A percentile compares a stretch with the other conserved stretches of the same genome.
Conservation (phyloP, 208 protist genomes). For the Spongospora subterranea region DNA sequence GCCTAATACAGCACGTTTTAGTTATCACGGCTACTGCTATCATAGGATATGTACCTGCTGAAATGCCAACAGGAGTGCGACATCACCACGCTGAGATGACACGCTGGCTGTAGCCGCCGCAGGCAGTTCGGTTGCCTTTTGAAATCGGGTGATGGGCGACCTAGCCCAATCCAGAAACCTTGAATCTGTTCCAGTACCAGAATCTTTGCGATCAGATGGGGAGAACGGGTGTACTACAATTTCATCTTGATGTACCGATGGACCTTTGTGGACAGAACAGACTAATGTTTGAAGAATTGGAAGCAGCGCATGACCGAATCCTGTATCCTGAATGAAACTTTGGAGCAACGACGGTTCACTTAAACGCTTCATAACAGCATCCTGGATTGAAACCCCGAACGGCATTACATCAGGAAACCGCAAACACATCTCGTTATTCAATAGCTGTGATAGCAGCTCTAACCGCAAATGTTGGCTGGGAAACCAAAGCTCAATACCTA, state of each 20-base stretch:
- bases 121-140: not conserved
- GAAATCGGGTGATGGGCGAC: not conserved
- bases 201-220: slow-evolving; percentile 10
- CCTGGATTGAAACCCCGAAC: slow-evolving; percentile 26
- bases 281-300: not conserved
- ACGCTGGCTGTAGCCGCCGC: not conserved
- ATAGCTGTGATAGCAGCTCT: not conserved
- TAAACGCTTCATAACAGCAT: slow-evolving; percentile 32
- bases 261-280: slow-evolving; percentile 4
- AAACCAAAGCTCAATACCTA: slow-evolving; percentile 25
- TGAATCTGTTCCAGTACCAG: not conserved
- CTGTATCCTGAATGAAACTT: not conserved
- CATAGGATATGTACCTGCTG: not conserved
- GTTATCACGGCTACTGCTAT: not conserved
- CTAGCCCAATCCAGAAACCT: not conserved
- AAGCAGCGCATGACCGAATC: not conserved
- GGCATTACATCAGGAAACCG: not conserved
- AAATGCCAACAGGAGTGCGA: slow-evolving; percentile 36
- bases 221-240: not conserved
- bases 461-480: not conserved
- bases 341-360: slow-evolving; percentile 35
- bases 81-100: slow-evolving; percentile 7
- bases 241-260: no score
- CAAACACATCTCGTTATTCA: not conserved
- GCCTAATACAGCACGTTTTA: not conserved